phyloP scores from a whole-genome alignment of 2,329 filamentous ascomycete species.

The Aspergillus udagawae region DNA sequence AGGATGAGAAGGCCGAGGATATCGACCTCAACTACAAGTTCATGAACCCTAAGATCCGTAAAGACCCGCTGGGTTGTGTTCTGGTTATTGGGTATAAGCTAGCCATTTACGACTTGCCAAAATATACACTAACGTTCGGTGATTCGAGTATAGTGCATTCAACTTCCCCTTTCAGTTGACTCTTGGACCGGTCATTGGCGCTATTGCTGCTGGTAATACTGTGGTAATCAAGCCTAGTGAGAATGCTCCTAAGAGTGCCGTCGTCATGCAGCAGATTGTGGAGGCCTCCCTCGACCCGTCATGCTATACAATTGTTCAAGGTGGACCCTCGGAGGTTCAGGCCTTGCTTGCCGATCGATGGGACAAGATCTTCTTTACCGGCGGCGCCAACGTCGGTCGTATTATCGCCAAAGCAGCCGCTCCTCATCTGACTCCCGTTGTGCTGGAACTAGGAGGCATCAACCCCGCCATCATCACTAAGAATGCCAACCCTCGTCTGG shows the following conservation, averaged over 20 bases:
- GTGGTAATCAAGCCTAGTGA: constrained; percentile 90
- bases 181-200: constrained; percentile 75
- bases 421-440: constrained; percentile 78
- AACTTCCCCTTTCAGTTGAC: constrained; percentile 88
- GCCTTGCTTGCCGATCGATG: constrained; percentile 82
- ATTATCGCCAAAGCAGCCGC: constrained; percentile 90
- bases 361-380: constrained; percentile 98
- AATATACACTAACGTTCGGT: neutral
- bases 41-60: constrained; percentile 71
- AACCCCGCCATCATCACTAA: constrained; percentile 92
- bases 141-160: constrained; percentile 58
- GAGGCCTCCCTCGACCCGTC: constrained; percentile 70
- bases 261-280: constrained; percentile 74
- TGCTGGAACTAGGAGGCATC: constrained; percentile 82
- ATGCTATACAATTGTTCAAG: constrained; percentile 75
- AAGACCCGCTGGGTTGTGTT: constrained; percentile 80
- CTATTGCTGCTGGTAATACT: constrained; percentile 88
- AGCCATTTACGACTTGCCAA: neutral
- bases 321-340: constrained; percentile 73
- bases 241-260: constrained; percentile 68
- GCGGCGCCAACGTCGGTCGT: constrained; percentile 70
- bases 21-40: constrained; percentile 65
- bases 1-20: constrained; percentile 72
- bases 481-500: constrained; percentile 72
- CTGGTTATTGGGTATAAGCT: constrained; percentile 69